These are phyloP conservation scores for Coelastrella sp. DNA, from an alignment of 139 green algal species.

Conservation along the genomic window DNA sequence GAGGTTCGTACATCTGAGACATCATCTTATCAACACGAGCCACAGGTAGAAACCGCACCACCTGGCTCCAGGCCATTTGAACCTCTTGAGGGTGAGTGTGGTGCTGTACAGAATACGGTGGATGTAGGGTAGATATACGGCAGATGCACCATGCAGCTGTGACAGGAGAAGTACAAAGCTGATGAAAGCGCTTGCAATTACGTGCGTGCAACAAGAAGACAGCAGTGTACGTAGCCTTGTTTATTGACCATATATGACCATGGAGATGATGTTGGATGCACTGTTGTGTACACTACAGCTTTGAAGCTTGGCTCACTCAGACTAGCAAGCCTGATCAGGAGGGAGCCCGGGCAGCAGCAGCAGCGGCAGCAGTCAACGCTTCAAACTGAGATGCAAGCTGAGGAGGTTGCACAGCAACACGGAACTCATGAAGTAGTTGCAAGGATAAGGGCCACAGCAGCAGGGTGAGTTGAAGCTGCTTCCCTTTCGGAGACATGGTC, in stretches of 20 bases:
- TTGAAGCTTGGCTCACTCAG: constrained; percentile 37
- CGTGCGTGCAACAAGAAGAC: too few species aligned
- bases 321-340: constrained; percentile 41
- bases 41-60: too few species aligned
- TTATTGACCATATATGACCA: too few species aligned
- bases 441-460: constrained; percentile 23
- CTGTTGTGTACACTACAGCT: not conserved
- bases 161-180: too few species aligned
- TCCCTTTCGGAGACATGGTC: not conserved
- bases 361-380: not conserved
- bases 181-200: too few species aligned
- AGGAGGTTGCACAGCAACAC: not conserved
- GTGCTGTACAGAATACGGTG: too few species aligned
- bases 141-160: too few species aligned
- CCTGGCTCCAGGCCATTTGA: constrained; percentile 18
- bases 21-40: too few species aligned
- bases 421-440: not conserved
- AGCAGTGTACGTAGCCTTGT: too few species aligned
- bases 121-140: too few species aligned
- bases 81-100: constrained; percentile 22
- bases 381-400: not conserved
- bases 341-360: constrained; percentile 4
- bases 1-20: too few species aligned
- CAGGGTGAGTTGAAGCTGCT: not conserved
- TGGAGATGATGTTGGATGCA: too few species aligned